Evolutionary conservation across 306 rosid species (phyloP), one percentile per base, ranked within the genome.

Genomic region (Heteromeles arbutifolia): DNA sequence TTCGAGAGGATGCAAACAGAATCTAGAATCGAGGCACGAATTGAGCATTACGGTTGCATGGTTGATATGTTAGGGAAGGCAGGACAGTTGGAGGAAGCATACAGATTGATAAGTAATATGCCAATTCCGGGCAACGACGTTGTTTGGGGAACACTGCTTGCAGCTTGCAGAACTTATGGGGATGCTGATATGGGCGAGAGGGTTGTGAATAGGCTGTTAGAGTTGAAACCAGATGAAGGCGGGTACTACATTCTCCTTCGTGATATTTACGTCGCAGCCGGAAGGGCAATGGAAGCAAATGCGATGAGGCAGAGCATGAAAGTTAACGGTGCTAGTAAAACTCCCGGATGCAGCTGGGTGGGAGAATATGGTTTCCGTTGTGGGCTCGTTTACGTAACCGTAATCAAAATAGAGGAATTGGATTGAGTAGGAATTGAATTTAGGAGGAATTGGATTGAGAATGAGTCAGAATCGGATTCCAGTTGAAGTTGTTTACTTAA

Each of bases 61-160:
- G 88, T 86, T 6, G 90, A 89, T 74, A 83, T 87, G 91, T 77
- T 89, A 48, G 91, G 93, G 50, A 86, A 81, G 73, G 87, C 91
- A 44, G 93, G 93, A 54, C 78, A 85, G 45, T 68, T 87, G n/a
- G 88, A 85, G 65, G 93, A 87, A 83, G 91, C 90, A 41, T 83
- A 85, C 72, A 61, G 48, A 75, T 66, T 85, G 31, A 86, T 89
- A 14, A 78, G 70, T 43, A 76, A 58, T 59, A 83, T 81, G 81
- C 84, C 88, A 0, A 74, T 84, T 58, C 80, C 81, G 7, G 64
- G 90, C 82, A 87, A 87, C 64, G 83, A 82, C 63, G 79, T 74
- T 13, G 17, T 83, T 54, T 87, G 90, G 94, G 88, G 88, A 76
- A 84, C 91, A 26, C 83, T 89, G 50, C 91, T 89, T 31, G 82